phyloP scores from a whole-genome alignment of 352 stramenopile species.

The Phytophthora boehmeriae region DNA sequence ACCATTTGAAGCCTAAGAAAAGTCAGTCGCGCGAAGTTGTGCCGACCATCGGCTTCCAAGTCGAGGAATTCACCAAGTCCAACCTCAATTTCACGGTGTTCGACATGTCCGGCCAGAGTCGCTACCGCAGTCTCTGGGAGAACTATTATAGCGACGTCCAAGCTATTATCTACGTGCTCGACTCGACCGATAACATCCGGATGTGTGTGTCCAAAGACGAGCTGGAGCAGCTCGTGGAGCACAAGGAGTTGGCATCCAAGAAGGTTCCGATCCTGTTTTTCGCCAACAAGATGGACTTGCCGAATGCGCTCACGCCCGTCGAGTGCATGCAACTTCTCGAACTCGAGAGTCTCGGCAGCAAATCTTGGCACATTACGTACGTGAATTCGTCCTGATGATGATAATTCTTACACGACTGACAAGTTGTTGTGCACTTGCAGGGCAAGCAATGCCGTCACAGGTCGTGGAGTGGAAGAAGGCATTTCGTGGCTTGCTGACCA shows the following conservation, averaged over 20 bases:
- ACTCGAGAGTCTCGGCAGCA: constrained; percentile 77
- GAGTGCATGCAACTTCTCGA: constrained; percentile 85
- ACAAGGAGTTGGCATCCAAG: constrained; percentile 76
- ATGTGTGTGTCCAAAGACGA: constrained; percentile 90
- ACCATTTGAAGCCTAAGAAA: constrained; percentile 92
- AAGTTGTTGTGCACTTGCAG: constrained; percentile 31
- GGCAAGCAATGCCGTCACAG: constrained; percentile 83
- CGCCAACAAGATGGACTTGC: constrained; percentile 89
- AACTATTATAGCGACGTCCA: constrained; percentile 87
- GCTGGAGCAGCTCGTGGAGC: constrained; percentile 82
- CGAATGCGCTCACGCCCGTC: constrained; percentile 70
- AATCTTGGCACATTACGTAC: constrained; percentile 88
- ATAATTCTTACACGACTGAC: background rate
- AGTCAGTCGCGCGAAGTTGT: constrained; percentile 83
- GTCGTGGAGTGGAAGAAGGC: constrained; percentile 79
- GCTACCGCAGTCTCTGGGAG: constrained; percentile 85
- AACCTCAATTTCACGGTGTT: constrained; percentile 94
- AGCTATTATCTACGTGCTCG: constrained; percentile 91
- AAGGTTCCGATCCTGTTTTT: constrained; percentile 87
- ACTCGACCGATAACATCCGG: constrained; percentile 86
- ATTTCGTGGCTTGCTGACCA: constrained; percentile 84
- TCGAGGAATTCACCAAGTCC: constrained; percentile 90
- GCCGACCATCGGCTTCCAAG: constrained; percentile 90
- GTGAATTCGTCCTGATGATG: constrained; percentile 10
- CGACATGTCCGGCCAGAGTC: constrained; percentile 90